A percentile compares a stretch with the other conserved stretches of the same genome.
phyloP scores from a whole-genome alignment of 169 alveolate genomes.

The Besnoitia besnoiti region DNA sequence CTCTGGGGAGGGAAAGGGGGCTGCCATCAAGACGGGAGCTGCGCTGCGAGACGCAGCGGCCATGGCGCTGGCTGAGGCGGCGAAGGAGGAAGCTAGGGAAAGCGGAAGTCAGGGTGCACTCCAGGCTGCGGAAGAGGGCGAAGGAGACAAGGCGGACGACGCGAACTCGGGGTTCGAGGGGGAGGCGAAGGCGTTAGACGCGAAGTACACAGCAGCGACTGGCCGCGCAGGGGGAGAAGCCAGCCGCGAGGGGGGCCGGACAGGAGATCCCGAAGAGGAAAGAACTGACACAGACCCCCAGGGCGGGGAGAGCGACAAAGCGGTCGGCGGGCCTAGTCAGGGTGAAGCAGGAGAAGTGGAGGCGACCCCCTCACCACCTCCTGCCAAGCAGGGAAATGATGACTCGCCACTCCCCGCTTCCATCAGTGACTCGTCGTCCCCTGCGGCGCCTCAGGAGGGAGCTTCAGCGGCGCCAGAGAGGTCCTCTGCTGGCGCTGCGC shows the following conservation, averaged over 20 bases:
- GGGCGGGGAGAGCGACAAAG: no score
- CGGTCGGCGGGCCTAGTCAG: no score
- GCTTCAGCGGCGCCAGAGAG: background rate
- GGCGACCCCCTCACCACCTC: background rate
- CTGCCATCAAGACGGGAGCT: background rate
- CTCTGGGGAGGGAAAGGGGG: background rate
- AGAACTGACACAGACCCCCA: no score
- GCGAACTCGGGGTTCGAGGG: background rate
- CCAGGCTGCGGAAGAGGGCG: background rate
- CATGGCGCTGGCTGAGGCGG: slow-evolving; percentile 9
- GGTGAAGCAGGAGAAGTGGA: background rate
- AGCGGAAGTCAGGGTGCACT: background rate
- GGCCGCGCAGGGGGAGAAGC: no score
- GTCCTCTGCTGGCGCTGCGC: background rate
- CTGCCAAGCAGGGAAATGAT: background rate
- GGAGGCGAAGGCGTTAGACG: background rate
- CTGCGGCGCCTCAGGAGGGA: background rate
- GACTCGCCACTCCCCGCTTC: background rate
- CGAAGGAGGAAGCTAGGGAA: background rate
- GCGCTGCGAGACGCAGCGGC: slow-evolving; percentile 39
- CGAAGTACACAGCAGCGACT: background rate
- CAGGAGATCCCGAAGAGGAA: background rate
- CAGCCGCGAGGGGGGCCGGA: background rate
- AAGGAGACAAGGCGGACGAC: background rate
- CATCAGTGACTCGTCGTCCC: background rate